These are phyloP conservation scores for Senna siamea DNA, from an alignment of 306 rosid genomes.

Conservation along the genomic window DNA sequence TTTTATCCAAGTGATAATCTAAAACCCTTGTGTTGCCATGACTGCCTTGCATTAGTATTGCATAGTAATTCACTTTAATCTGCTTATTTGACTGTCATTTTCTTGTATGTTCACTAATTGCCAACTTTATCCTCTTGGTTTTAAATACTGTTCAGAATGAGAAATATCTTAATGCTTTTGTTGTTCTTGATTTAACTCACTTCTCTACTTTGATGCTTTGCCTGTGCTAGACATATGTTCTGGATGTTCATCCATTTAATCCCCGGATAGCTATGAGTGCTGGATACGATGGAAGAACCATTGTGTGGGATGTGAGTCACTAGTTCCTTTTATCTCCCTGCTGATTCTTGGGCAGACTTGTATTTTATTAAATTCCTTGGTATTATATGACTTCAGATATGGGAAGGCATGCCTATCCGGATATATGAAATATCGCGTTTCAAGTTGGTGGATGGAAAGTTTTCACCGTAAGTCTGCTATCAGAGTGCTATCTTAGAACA, in stretches of 20 bases:
- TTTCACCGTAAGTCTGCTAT: constrained; percentile 86
- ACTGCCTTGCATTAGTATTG: constrained; percentile 22
- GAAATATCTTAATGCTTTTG: constrained; percentile 5
- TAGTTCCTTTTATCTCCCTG: constrained; percentile 37
- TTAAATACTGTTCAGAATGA: background rate
- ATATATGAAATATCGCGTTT: constrained; percentile 75
- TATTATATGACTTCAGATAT: constrained; percentile 64
- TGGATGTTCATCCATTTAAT: constrained; percentile 98
- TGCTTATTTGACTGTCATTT: constrained; percentile 30
- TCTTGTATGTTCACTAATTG: constrained; percentile 3
- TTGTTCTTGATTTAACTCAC: constrained; percentile 25
- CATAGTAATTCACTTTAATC: constrained; percentile 25
- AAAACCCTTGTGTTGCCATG: constrained; percentile 17
- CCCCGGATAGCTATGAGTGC: constrained; percentile 99
- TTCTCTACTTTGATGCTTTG: constrained; percentile 36
- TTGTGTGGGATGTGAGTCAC: constrained; percentile 98
- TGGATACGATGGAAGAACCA: constrained; percentile 96
- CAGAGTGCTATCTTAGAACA: constrained; percentile 3
- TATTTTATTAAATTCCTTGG: constrained; percentile 30
- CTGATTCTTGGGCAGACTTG: constrained; percentile 30
- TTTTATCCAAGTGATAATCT: constrained; percentile 13
- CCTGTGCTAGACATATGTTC: constrained; percentile 84
- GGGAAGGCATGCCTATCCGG: constrained; percentile 95
- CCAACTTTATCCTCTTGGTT: constrained; percentile 11
- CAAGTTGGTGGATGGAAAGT: constrained; percentile 97